These are phyloP conservation scores for Thielaviopsis populi DNA, from an alignment of 2,329 filamentous ascomycete species.

Conservation along the genomic window DNA sequence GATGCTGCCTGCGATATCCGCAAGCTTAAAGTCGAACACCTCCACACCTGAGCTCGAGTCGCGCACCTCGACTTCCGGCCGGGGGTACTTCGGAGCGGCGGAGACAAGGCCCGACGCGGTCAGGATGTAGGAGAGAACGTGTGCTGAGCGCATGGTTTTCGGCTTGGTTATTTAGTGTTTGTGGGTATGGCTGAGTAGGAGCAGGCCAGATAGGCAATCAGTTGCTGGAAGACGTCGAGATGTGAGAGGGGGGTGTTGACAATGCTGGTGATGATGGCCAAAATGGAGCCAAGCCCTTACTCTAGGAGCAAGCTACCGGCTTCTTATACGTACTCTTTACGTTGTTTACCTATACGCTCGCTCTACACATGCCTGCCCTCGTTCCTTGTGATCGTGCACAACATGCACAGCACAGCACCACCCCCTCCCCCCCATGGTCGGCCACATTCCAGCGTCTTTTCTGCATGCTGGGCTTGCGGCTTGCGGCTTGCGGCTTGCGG, in stretches of 20 bases:
- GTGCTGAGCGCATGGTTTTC: not conserved
- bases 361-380: not conserved
- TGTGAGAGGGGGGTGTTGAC: not conserved
- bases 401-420: too few relatives aligned
- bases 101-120: not conserved
- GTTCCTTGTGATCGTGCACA: not conserved
- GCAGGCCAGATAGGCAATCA: not conserved
- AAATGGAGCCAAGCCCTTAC: not conserved
- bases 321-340: not conserved
- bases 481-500: not conserved
- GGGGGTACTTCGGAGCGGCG: not conserved
- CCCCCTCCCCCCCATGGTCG: too few relatives aligned
- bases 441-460: not conserved
- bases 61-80: not conserved
- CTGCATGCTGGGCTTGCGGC: not conserved
- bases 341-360: not conserved
- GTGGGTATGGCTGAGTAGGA: not conserved
- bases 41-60: not conserved
- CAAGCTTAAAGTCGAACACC: not conserved
- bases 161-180: not conserved
- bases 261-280: not conserved
- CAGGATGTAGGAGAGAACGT: constrained; percentile 2
- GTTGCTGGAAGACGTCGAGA: not conserved
- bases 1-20: not conserved
- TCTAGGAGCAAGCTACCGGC: not conserved